A percentile compares a stretch with the other conserved stretches of the same genome.
These are phyloP conservation scores for Pulveroboletus sp. DNA, from an alignment of 768 basidiomycete genomes.

Conservation along the genomic window DNA sequence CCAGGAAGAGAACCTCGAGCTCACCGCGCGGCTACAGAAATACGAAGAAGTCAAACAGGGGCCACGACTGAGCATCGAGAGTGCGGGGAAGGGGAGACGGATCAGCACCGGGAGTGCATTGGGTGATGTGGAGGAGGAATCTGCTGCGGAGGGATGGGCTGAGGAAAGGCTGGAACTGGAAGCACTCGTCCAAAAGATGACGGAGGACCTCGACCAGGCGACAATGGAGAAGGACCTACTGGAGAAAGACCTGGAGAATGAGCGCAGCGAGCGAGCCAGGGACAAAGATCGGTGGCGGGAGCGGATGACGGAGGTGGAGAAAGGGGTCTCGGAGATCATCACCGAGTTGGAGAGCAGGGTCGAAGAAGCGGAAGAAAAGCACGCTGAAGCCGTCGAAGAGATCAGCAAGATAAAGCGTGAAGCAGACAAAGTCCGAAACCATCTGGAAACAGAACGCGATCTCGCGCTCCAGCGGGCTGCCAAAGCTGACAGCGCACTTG, in stretches of 20 bases:
- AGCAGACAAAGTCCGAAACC: slow-evolving; percentile 40
- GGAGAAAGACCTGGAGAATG: slow-evolving; percentile 47
- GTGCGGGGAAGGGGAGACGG: slow-evolving; percentile 39
- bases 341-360: slow-evolving; percentile 58
- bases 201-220: slow-evolving; percentile 36
- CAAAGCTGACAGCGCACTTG: slow-evolving; percentile 62
- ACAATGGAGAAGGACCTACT: slow-evolving; percentile 44
- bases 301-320: slow-evolving; percentile 68
- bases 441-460: slow-evolving; percentile 50
- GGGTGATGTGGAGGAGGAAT: slow-evolving; percentile 62
- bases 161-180: slow-evolving; percentile 63
- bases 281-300: slow-evolving; percentile 71
- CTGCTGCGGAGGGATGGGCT: slow-evolving; percentile 59
- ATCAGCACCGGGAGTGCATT: slow-evolving; percentile 51
- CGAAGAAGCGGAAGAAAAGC: slow-evolving; percentile 47
- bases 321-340: slow-evolving; percentile 64
- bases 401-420: slow-evolving; percentile 42
- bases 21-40: slow-evolving; percentile 51
- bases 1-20: slow-evolving; percentile 78
- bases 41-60: slow-evolving; percentile 46
- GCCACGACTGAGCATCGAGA: slow-evolving; percentile 25
- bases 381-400: slow-evolving; percentile 38
- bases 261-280: slow-evolving; percentile 52
- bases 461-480: slow-evolving; percentile 54
- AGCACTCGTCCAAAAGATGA: slow-evolving; percentile 39